A percentile compares a stretch with the other conserved stretches of the same genome.
Conservation (phyloP, 805 yeast species). For the Sugiyamaella floridensis region DNA sequence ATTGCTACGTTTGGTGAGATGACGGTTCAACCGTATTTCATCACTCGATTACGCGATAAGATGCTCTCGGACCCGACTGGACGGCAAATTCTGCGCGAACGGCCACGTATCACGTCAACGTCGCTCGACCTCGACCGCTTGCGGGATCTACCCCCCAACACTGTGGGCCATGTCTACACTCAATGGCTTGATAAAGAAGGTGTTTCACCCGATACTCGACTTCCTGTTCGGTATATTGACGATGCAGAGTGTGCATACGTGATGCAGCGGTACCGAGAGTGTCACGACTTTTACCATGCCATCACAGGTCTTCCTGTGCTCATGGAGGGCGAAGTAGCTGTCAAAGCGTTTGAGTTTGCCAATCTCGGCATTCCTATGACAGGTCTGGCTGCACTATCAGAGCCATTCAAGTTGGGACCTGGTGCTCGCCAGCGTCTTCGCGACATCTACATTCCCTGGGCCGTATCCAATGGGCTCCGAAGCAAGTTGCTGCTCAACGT, state of each 20-base stretch:
- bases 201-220: slow-evolving; percentile 89
- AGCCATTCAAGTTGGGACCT: slow-evolving; percentile 68
- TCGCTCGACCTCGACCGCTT: slow-evolving; percentile 59
- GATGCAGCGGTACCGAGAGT: slow-evolving; percentile 90
- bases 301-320: slow-evolving; percentile 83
- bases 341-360: slow-evolving; percentile 86
- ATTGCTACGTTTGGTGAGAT: slow-evolving; percentile 64
- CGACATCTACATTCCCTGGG: slow-evolving; percentile 83
- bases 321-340: slow-evolving; percentile 93
- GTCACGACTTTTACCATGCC: slow-evolving; percentile 95
- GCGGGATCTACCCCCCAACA: slow-evolving; percentile 51
- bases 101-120: slow-evolving; percentile 75
- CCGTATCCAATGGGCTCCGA: slow-evolving; percentile 60
- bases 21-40: slow-evolving; percentile 66
- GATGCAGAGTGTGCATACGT: slow-evolving; percentile 87
- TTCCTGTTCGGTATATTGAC: slow-evolving; percentile 77
- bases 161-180: slow-evolving; percentile 75
- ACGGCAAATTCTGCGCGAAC: slow-evolving; percentile 64
- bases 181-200: slow-evolving; percentile 81
- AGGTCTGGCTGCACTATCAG: slow-evolving; percentile 83
- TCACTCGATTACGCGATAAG: slow-evolving; percentile 52
- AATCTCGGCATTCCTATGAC: slow-evolving; percentile 95
- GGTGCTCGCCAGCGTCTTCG: slow-evolving; percentile 58
- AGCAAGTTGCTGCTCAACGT: slow-evolving; percentile 77
- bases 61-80: slow-evolving; percentile 78